Evolutionary conservation across 2,329 filamentous ascomycete species (phyloP), one percentile per base, ranked within the genome.

Genomic region (Lecanicillium sp.): DNA sequence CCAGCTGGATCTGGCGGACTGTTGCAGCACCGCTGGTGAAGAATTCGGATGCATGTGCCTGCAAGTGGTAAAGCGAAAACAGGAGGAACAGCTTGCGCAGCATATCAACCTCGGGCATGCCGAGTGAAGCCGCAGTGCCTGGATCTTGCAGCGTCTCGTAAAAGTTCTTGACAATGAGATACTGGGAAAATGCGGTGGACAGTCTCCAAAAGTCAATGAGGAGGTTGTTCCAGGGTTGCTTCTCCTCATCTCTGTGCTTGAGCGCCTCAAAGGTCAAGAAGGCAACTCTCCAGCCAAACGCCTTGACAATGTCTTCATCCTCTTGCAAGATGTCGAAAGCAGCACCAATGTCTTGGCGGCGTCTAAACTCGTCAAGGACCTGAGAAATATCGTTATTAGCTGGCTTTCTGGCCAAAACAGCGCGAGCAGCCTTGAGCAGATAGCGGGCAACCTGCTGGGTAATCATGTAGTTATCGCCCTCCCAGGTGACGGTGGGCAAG

Each of bases 381-480:
- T 65, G 67, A 4, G 76, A 76, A 4, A 80, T 85, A 59, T 85
- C 80, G 53, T 85, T 85, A 47, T 54, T 46, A 1, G 46, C 37
- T 2, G 74, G 68, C 44, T 80, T 74, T 46, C 76, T 78, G 12
- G 71, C 65, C n/a, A 85, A 62, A 0, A 87, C 83, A 2, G 75
- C 70, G 30, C 83, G 78, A 0, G 82, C 83, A 3, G 82, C 78
- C 69, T 87, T 88, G 47, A 88, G 71, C 33, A 88, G 73, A 52
- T 87, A 87, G 42, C 82, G 74, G 3, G 80, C 80, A 3, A 87
- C 83, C 62, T 88, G 83, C 58, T 88, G 83, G 9, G 81, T 85
- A 43, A 88, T 67, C 83, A 88, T 86, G 65, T 84, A 87, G 66
- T 85, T 86, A 63, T 86, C 83, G 32, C 83, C 83, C 56, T 87